Conservation (phyloP, 2,329 filamentous ascomycete species). For the Penicillium sp. region DNA sequence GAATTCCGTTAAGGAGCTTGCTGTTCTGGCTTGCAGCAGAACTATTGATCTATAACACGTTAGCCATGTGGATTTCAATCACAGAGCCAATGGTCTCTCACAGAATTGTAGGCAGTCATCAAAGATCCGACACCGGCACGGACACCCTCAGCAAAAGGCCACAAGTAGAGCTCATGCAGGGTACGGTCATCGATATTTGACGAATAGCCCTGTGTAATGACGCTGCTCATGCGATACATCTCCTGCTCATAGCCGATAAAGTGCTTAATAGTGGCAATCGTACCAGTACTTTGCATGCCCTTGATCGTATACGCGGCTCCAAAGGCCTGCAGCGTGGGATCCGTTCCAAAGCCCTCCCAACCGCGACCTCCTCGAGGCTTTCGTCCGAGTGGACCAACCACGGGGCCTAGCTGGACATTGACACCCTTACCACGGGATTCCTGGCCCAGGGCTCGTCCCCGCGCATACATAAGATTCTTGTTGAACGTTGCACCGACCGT, state of each 20-base stretch:
- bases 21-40: conserved; percentile 67
- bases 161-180: conserved; percentile 46
- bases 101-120: conserved; percentile 46
- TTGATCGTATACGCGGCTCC: conserved; percentile 53
- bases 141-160: conserved; percentile 53
- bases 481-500: conserved; percentile 73
- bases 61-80: background rate
- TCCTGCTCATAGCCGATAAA: conserved; percentile 52
- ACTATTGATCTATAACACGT: conserved; percentile 56
- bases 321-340: conserved; percentile 63
- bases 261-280: conserved; percentile 60
- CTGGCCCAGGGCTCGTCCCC: conserved; percentile 66
- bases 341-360: conserved; percentile 72
- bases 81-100: conserved; percentile 15
- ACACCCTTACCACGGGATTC: conserved; percentile 73
- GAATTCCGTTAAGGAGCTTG: conserved; percentile 64
- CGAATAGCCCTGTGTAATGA: conserved; percentile 40
- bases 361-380: conserved; percentile 71
- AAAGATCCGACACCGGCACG: conserved; percentile 48
- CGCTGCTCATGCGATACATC: conserved; percentile 50
- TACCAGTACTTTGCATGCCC: conserved; percentile 57
- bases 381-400: conserved; percentile 68
- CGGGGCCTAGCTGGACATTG: conserved; percentile 68
- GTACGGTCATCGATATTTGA: conserved; percentile 53
- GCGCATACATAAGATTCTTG: conserved; percentile 67